Conservation (phyloP, 257 asterid species). For the Primulina tabacum region DNA sequence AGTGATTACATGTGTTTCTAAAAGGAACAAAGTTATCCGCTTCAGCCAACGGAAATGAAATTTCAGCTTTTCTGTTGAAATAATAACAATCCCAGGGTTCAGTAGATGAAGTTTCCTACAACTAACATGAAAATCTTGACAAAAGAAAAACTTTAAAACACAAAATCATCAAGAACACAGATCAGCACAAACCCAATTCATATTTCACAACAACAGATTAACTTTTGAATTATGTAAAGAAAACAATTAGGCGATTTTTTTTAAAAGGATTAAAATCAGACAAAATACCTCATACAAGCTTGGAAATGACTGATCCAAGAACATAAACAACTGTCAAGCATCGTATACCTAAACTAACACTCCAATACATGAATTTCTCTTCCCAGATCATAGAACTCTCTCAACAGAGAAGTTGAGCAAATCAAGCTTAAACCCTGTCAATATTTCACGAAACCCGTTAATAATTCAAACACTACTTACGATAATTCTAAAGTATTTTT, state of each 20-base stretch:
- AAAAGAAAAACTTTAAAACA: background rate
- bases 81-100: background rate
- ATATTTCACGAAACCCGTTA: background rate
- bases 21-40: background rate
- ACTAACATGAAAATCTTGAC: background rate
- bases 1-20: background rate
- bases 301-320: slow-evolving; percentile 67
- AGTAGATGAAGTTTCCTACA: background rate
- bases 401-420: slow-evolving; percentile 23
- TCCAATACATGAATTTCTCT: slow-evolving; percentile 10
- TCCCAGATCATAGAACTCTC: slow-evolving; percentile 33
- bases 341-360: slow-evolving; percentile 46
- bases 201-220: background rate
- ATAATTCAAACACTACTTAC: slow-evolving; percentile 11
- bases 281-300: slow-evolving; percentile 76
- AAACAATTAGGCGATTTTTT: background rate
- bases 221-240: background rate
- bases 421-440: slow-evolving; percentile 24
- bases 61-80: background rate
- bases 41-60: background rate
- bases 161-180: background rate
- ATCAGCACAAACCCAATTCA: background rate
- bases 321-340: slow-evolving; percentile 55
- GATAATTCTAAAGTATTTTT: no score
- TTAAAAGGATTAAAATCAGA: slow-evolving; percentile 33